Conservation (phyloP, 192 early-diverging fungal species). For the Allomyces macrogynus region DNA sequence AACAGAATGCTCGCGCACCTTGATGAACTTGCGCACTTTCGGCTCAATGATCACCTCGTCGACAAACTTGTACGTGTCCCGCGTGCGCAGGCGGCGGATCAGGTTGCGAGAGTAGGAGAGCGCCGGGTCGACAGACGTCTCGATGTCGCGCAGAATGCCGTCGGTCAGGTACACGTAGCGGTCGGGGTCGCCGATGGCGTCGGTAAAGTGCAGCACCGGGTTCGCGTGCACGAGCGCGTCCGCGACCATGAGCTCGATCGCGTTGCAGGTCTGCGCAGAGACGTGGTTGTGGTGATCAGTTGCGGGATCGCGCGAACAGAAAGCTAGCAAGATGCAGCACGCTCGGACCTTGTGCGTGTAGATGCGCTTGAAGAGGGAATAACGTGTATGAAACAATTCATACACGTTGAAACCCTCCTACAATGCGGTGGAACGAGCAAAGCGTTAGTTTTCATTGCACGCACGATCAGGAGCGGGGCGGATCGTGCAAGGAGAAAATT, state of each 20-base stretch:
- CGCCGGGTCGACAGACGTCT: conserved; percentile 33
- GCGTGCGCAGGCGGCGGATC: conserved; percentile 46
- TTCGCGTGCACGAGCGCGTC: conserved; percentile 75
- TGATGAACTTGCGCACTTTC: not conserved
- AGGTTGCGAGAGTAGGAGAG: conserved; percentile 47
- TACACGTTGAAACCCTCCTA: conserved; percentile 70
- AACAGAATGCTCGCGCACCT: not conserved
- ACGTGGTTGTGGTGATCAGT: not conserved
- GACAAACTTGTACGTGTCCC: conserved; percentile 75
- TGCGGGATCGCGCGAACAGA: not conserved
- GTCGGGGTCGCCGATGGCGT: conserved; percentile 37
- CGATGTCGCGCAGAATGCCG: conserved; percentile 51
- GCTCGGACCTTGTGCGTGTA: conserved; percentile 57
- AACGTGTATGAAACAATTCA: conserved; percentile 65
- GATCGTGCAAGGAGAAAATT: not conserved
- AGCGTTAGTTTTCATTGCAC: too few species aligned
- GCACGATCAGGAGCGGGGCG: too few species aligned
- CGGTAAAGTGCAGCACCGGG: conserved; percentile 33
- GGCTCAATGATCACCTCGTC: conserved; percentile 40
- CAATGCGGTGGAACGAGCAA: not conserved
- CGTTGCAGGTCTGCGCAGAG: conserved; percentile 17
- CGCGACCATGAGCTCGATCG: conserved; percentile 74
- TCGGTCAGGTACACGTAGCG: conserved; percentile 65
- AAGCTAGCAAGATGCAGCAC: not conserved
- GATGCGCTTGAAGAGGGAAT: conserved; percentile 57